Evolutionary conservation across 768 basidiomycete genomes (phyloP).

Genomic region (Dioszegia aurantiaca): DNA sequence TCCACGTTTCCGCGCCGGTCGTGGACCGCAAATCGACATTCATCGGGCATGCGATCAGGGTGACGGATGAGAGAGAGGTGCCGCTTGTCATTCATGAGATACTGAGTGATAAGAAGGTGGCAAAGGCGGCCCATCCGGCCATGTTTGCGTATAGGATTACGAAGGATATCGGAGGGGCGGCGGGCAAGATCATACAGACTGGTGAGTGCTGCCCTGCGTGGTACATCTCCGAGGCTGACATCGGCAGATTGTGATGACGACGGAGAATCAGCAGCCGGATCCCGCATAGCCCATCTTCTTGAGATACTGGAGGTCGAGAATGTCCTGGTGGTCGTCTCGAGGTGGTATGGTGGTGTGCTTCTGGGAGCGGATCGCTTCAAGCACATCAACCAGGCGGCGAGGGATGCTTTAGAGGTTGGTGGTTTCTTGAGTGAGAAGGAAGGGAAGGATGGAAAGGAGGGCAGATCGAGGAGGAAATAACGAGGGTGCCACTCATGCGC

Average conservation of each 20-base stretch:
- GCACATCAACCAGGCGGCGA: constrained; percentile 92
- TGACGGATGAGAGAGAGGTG: constrained; percentile 74
- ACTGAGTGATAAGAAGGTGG: constrained; percentile 52
- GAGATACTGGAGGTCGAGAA: constrained; percentile 71
- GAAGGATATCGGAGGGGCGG: constrained; percentile 44
- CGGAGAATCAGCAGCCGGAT: constrained; percentile 88
- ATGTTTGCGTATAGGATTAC: constrained; percentile 44
- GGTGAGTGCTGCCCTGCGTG: constrained; percentile 46
- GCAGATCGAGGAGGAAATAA: constrained; percentile 27
- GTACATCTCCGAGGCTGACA: constrained; percentile 4
- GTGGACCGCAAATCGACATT: constrained; percentile 81
- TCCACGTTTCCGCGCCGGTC: constrained; percentile 74
- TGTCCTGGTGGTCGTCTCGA: constrained; percentile 85
- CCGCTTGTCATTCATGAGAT: constrained; percentile 49
- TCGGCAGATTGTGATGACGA: constrained; percentile 85
- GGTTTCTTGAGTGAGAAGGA: constrained; percentile 65
- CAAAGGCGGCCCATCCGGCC: constrained; percentile 43
- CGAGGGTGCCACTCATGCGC: no score
- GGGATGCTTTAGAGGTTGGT: constrained; percentile 81
- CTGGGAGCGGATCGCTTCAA: constrained; percentile 72
- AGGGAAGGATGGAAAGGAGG: constrained; percentile 21
- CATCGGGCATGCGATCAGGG: constrained; percentile 76
- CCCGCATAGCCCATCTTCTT: constrained; percentile 81
- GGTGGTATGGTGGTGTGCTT: constrained; percentile 89
- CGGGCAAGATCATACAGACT: constrained; percentile 30